A percentile compares a stretch with the other conserved stretches of the same genome.
phyloP scores from a whole-genome alignment of 768 basidiomycete species.

The Hygrocybe coccinea region DNA sequence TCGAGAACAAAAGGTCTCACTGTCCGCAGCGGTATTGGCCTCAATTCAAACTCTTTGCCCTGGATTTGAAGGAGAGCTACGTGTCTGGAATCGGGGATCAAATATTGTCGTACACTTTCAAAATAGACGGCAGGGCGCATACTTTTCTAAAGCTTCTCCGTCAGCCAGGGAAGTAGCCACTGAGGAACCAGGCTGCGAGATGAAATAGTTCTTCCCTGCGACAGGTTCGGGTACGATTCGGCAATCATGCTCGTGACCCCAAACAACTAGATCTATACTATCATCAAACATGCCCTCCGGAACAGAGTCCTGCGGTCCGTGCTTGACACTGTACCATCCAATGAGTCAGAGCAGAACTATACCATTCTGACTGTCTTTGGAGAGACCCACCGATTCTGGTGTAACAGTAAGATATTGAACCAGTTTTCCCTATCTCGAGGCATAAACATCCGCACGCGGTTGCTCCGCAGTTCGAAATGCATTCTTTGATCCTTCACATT shows the following conservation, averaged over 20 bases:
- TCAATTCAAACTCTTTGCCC: conserved; percentile 81
- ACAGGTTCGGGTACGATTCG: conserved; percentile 87
- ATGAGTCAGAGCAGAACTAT: not conserved
- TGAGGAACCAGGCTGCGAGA: conserved; percentile 91
- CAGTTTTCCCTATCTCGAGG: conserved; percentile 85
- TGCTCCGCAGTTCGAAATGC: conserved; percentile 92
- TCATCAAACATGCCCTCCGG: conserved; percentile 98
- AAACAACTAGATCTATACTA: conserved; percentile 85
- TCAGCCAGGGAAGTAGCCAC: conserved; percentile 93
- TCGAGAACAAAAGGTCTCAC: conserved; percentile 93
- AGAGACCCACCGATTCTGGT: conserved; percentile 83
- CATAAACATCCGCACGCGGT: conserved; percentile 95
- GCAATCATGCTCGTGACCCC: conserved; percentile 99
- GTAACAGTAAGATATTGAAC: conserved; percentile 92
- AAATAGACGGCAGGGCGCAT: conserved; percentile 14
- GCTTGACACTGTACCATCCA: conserved; percentile 64
- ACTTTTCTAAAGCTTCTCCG: conserved; percentile 93
- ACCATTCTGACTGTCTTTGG: not conserved
- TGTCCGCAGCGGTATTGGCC: conserved; percentile 81
- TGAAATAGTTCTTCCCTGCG: conserved; percentile 84
- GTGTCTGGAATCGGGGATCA: conserved; percentile 50
- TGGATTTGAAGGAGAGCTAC: conserved; percentile 87
- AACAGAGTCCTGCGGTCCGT: conserved; percentile 90
- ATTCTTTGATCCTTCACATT: conserved; percentile 96
- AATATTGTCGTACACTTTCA: not conserved